phyloP scores from a whole-genome alignment of 805 yeast species.

The Kodamaea laetipori region DNA sequence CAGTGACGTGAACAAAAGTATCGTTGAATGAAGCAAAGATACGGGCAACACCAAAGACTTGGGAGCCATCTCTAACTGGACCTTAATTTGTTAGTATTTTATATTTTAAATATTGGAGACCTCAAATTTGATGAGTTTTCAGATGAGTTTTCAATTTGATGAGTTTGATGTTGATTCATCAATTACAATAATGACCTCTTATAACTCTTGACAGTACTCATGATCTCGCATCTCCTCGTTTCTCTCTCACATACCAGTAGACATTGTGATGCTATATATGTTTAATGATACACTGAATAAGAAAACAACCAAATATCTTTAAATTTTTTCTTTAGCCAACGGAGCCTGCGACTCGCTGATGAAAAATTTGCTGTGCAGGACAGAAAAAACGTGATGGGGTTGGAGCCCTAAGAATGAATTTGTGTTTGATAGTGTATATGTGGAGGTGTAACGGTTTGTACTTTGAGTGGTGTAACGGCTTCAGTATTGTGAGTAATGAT shows the following conservation, averaged over 20 bases:
- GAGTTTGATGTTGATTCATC: no score
- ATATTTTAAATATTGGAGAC: neutral
- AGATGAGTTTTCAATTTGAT: no score
- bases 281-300: slow-evolving; percentile 17
- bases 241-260: slow-evolving; percentile 23
- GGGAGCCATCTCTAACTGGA: slow-evolving; percentile 87
- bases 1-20: slow-evolving; percentile 99
- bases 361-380: slow-evolving; percentile 10
- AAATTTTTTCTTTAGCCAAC: slow-evolving; percentile 13
- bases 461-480: no score
- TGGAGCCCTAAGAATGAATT: slow-evolving; percentile 10
- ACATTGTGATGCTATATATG: slow-evolving; percentile 18
- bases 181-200: no score
- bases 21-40: slow-evolving; percentile 99
- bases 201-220: no score
- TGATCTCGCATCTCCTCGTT: no score
- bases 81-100: slow-evolving; percentile 21
- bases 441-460: no score
- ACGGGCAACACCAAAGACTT: slow-evolving; percentile 99
- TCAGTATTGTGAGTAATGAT: no score
- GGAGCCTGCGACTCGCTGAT: neutral
- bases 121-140: no score
- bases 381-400: slow-evolving; percentile 1
- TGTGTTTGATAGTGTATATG: no score
- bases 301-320: slow-evolving; percentile 12